Evolutionary conservation across 1,139 yeast genomes (phyloP).

Genomic region (Yamadazyma diospyri): DNA sequence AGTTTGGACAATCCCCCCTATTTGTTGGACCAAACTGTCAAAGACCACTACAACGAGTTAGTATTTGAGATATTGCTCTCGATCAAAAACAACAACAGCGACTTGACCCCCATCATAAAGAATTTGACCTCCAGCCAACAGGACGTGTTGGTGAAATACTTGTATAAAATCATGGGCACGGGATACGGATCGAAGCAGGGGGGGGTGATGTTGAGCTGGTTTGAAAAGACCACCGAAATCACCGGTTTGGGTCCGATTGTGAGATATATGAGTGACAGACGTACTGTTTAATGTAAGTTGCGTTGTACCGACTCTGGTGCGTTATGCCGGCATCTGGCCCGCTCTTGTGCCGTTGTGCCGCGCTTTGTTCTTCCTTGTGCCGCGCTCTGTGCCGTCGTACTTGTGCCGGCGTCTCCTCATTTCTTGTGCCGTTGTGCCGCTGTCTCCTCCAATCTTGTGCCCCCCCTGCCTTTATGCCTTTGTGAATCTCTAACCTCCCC

Average conservation of each 20-base stretch:
- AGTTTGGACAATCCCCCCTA: constrained; percentile 80
- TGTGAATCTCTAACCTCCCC: too few relatives aligned
- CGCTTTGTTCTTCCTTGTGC: too few relatives aligned
- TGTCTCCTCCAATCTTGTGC: too few relatives aligned
- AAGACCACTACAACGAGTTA: constrained; percentile 47
- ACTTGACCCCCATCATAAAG: constrained; percentile 59
- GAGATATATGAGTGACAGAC: constrained; percentile 80
- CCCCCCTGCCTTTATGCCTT: too few relatives aligned
- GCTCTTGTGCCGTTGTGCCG: too few relatives aligned
- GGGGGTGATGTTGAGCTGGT: constrained; percentile 84
- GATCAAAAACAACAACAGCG: constrained; percentile 61
- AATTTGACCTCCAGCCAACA: constrained; percentile 61
- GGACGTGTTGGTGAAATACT: constrained; percentile 76
- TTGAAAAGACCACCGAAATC: constrained; percentile 79
- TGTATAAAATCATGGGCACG: constrained; percentile 81
- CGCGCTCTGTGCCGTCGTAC: too few relatives aligned
- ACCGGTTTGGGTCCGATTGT: constrained; percentile 90
- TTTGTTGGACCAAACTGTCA: constrained; percentile 60
- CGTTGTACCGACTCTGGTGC: too few relatives aligned
- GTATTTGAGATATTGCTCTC: constrained; percentile 75
- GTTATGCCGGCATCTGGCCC: neutral
- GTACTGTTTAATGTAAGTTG: constrained; percentile 59
- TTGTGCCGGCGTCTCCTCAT: too few relatives aligned
- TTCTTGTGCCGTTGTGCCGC: too few relatives aligned
- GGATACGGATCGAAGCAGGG: constrained; percentile 82